phyloP scores from a whole-genome alignment of 2,329 filamentous ascomycete genomes.

The Periconia macrospinosa region DNA sequence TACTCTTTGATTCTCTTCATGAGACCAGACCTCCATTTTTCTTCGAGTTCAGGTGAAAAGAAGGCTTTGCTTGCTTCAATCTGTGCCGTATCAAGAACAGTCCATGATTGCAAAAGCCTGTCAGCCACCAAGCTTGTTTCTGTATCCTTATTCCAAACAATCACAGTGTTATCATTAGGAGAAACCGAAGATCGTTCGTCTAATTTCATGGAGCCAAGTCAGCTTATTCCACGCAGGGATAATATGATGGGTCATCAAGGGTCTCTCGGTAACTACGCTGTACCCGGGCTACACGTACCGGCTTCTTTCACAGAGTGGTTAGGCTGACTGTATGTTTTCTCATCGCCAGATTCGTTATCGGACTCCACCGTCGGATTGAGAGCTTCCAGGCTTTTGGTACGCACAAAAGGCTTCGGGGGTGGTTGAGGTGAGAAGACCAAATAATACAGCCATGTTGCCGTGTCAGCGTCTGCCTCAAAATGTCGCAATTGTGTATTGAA shows the following conservation, averaged over 20 bases:
- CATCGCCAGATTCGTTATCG: not conserved
- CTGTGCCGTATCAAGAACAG: constrained; percentile 9
- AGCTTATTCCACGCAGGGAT: no score
- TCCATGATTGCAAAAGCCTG: constrained; percentile 19
- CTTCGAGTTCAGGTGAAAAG: not conserved
- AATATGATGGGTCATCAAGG: no score
- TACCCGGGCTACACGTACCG: not conserved
- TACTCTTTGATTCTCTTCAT: constrained; percentile 1
- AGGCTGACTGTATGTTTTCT: not conserved
- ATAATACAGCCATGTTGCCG: constrained; percentile 24
- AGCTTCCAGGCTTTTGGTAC: not conserved
- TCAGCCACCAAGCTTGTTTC: constrained; percentile 16
- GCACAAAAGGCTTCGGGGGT: not conserved
- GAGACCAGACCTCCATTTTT: not conserved
- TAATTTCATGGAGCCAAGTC: no score
- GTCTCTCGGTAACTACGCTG: no score
- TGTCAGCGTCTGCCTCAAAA: constrained; percentile 16
- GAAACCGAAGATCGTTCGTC: no score
- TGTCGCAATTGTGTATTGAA: constrained; percentile 9
- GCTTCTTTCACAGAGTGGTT: not conserved
- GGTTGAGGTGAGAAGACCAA: constrained; percentile 13
- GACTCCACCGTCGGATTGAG: not conserved
- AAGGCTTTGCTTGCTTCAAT: constrained; percentile 10
- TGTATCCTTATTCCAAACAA: constrained; percentile 11
- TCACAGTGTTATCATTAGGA: constrained; percentile 2